Conservation (phyloP, 2,329 filamentous ascomycete genomes). For the Tolypocladium amazonense region DNA sequence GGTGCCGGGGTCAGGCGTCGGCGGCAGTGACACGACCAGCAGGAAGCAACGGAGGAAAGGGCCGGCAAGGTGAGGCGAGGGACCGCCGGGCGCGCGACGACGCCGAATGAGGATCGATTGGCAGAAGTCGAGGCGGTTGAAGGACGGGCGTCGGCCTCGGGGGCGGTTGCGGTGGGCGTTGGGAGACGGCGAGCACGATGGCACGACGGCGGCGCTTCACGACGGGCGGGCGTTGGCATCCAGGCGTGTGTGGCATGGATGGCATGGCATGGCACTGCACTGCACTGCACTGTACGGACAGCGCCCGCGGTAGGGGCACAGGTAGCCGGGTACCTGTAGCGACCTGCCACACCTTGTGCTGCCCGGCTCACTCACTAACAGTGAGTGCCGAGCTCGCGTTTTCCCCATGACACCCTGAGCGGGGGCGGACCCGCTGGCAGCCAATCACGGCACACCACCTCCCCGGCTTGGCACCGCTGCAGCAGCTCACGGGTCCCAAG, state of each 20-base stretch:
- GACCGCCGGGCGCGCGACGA: not conserved
- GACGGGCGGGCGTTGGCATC: constrained; percentile 6
- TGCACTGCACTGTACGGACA: not conserved
- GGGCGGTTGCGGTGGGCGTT: not conserved
- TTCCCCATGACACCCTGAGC: constrained; percentile 28
- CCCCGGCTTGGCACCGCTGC: constrained; percentile 7
- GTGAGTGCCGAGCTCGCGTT: constrained; percentile 7
- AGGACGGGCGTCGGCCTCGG: not conserved
- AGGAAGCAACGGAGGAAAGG: not conserved
- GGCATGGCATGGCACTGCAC: not conserved
- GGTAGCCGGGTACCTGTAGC: no score
- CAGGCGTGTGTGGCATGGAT: not conserved
- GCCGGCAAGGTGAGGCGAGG: not conserved
- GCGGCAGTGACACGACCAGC: not conserved
- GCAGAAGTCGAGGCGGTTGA: not conserved
- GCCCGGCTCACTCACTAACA: not conserved
- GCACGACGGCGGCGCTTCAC: constrained; percentile 2
- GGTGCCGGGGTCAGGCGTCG: not conserved
- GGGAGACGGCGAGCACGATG: not conserved
- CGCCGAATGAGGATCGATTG: not conserved
- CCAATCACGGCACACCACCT: constrained; percentile 19
- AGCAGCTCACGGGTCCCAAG: constrained; percentile 8
- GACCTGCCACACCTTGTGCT: no score
- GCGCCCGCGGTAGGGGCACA: no score
- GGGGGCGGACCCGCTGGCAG: constrained; percentile 14